Conservation (phyloP, 495 filamentous ascomycete genomes). For the Cryomyces minteri region DNA sequence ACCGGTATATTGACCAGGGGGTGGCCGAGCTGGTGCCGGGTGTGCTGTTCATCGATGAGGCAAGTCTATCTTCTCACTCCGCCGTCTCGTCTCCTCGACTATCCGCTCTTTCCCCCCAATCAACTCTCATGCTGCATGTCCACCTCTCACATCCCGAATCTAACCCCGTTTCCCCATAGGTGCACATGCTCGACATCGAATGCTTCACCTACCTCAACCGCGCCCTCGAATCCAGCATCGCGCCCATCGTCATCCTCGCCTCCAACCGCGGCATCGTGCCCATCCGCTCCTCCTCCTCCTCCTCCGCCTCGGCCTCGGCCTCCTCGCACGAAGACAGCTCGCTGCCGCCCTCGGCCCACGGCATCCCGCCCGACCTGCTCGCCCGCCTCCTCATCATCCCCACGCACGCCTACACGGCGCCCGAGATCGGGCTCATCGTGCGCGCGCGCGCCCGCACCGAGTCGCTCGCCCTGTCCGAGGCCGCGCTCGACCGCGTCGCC, state of each 20-base stretch:
- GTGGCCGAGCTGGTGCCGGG: conserved; percentile 95
- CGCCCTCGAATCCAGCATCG: conserved; percentile 79
- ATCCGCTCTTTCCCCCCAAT: background rate
- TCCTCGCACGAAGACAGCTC: conserved; percentile 34
- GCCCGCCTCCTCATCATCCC: conserved; percentile 89
- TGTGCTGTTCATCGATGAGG: conserved; percentile 96
- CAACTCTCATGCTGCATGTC: background rate
- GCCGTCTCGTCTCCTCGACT: background rate
- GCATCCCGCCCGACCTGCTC: conserved; percentile 81
- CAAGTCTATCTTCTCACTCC: conserved; percentile 22
- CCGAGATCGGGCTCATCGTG: conserved; percentile 83
- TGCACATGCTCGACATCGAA: conserved; percentile 98
- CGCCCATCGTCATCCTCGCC: conserved; percentile 91
- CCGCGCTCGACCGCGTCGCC: conserved; percentile 68
- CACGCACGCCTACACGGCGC: conserved; percentile 63
- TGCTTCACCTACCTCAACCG: conserved; percentile 98
- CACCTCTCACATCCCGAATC: background rate
- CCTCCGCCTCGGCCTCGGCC: conserved; percentile 34
- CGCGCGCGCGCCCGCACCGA: conserved; percentile 66
- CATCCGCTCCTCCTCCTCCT: conserved; percentile 63
- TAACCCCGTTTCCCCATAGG: conserved; percentile 26
- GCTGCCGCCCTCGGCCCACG: conserved; percentile 54
- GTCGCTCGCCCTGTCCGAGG: conserved; percentile 57
- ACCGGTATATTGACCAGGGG: conserved; percentile 93
- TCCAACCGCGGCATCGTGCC: conserved; percentile 86